A percentile compares a stretch with the other conserved stretches of the same genome.
These are phyloP conservation scores for Neonectria coccinea DNA, from an alignment of 2,329 filamentous ascomycete genomes.

Conservation along the genomic window DNA sequence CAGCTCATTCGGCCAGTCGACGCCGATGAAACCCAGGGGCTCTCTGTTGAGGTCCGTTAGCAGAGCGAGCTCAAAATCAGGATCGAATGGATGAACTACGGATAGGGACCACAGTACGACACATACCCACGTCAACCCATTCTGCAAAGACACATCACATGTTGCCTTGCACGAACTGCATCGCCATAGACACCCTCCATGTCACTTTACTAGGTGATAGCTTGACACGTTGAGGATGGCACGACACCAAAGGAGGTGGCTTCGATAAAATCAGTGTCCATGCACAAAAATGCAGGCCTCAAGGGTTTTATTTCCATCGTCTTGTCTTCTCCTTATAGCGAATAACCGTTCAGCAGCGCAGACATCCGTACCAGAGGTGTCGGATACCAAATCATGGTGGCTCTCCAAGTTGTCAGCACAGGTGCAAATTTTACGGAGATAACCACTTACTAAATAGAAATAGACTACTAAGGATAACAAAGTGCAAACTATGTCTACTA, in stretches of 20 bases:
- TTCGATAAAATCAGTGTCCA: neutral
- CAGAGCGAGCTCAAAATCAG: slow-evolving; percentile 41
- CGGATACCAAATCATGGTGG: neutral
- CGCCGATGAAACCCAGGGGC: slow-evolving; percentile 53
- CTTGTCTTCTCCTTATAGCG: neutral
- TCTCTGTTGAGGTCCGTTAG: slow-evolving; percentile 54
- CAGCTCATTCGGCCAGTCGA: slow-evolving; percentile 52
- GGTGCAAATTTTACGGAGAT: neutral
- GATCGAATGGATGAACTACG: slow-evolving; percentile 17
- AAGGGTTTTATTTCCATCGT: neutral
- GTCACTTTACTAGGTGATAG: neutral
- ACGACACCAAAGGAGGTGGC: neutral
- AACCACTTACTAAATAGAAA: neutral
- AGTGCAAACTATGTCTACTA: neutral
- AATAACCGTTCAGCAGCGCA: neutral
- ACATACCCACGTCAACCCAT: neutral
- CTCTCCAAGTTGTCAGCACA: neutral
- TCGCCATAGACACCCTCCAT: neutral
- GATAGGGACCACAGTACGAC: neutral
- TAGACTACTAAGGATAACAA: neutral
- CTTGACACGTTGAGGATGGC: neutral
- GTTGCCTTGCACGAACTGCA: too few species aligned
- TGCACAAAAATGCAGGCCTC: neutral
- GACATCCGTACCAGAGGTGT: neutral
- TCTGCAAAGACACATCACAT: neutral